Base-by-base conservation (phyloP, 208 protist genomes). In the Leishmania turanica region DNA sequence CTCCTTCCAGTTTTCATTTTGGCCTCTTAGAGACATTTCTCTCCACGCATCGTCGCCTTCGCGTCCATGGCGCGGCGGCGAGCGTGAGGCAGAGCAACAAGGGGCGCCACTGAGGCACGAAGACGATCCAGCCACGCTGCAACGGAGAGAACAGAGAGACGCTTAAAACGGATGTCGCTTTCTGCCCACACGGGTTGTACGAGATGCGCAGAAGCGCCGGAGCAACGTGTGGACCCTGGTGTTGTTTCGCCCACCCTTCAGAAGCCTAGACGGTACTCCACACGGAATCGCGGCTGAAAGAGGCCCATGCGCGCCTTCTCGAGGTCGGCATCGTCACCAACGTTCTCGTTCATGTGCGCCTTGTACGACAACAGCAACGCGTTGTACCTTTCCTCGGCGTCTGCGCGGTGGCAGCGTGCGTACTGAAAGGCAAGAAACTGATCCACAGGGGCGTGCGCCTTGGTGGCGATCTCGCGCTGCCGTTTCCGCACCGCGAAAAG, bases 341-440 rank as follows among this genome's bases (percentile, higher is more conserved):
- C 64, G 62, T 2, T 37, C 15, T 79, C 45, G 68, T 74, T 15
- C 76, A 94, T 80, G 31, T 92, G 75, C 1, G 73, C 65, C 17
- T 56, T 76, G 73, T 93, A 96, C 4, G 75, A 87, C 58, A 91
- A 84, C 68, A 79, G 84, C 37, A 96, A 74, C n/a, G 68, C 81
- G 3, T 89, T 76, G 77, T 95, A 95, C 9, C 90, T 86, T 42
- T 58, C 58, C 64, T 86, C 79, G 1, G 93, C 93, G 31, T 94
- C 88, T 0, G 77, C 83, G 9, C 62, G 78, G 51, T 90, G 88
- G 70, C 87, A 96, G 2, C 84, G 68, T 9, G 84, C 91, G 83
- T 91, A 96, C n/a, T 79, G 88, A 13, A 88, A 7, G 31, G 90
- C 88, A 21, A 96, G 77, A 21, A 95, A 69, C 56, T 84, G 79